Percentiles rank a stretch among this genome's conserved stretches.
phyloP scores from a whole-genome alignment of 2,329 filamentous ascomycete genomes.

The Thyridium curvatum region DNA sequence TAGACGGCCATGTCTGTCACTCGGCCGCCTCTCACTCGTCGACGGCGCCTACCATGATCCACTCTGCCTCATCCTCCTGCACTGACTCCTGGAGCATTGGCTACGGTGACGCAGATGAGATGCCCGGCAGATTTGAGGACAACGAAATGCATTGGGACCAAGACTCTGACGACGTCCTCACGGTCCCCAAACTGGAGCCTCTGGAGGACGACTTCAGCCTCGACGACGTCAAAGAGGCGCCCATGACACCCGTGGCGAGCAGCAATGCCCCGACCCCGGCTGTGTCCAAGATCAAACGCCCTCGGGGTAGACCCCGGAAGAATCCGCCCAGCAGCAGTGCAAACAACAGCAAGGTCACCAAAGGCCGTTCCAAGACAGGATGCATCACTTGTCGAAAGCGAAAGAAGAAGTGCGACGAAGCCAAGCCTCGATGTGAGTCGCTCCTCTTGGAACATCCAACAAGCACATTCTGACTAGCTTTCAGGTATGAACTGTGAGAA shows the following conservation, averaged over 20 bases:
- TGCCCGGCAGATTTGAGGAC: constrained; percentile 11
- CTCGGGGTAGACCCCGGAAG: constrained; percentile 77
- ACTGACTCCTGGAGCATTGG: constrained; percentile 37
- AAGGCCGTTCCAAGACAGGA: constrained; percentile 66
- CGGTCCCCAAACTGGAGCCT: constrained; percentile 51
- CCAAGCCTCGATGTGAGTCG: constrained; percentile 57
- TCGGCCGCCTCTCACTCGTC: constrained; percentile 27
- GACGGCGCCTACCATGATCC: constrained; percentile 32
- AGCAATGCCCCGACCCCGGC: constrained; percentile 11
- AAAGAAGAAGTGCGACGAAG: constrained; percentile 69
- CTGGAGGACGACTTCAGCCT: constrained; percentile 49
- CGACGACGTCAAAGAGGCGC: constrained; percentile 42
- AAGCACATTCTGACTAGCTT: not conserved
- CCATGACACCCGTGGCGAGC: constrained; percentile 20
- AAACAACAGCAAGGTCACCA: constrained; percentile 63
- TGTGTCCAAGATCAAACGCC: constrained; percentile 49
- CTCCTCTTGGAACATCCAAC: not conserved
- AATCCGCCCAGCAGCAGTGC: constrained; percentile 57
- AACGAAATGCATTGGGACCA: constrained; percentile 41
- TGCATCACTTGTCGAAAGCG: constrained; percentile 62
- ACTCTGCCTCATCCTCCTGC: constrained; percentile 40
- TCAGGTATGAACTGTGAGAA: constrained; percentile 83
- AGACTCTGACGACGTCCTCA: constrained; percentile 34
- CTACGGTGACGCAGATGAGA: constrained; percentile 22
- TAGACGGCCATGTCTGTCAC: constrained; percentile 13